phyloP scores from a whole-genome alignment of 176 grass and related monocot species.

The Phragmites australis region DNA sequence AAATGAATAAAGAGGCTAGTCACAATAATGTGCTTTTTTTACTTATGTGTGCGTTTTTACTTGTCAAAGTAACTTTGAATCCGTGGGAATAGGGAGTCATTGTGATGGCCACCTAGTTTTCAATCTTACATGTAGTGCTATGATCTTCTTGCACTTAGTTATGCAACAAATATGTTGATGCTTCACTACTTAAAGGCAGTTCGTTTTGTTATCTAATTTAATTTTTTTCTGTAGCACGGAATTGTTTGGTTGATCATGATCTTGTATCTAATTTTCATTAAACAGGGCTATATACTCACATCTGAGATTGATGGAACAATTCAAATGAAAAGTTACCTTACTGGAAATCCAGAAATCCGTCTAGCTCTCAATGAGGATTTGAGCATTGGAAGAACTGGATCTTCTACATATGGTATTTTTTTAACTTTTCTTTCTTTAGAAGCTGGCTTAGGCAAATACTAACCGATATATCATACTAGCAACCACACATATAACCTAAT shows the following conservation, averaged over 20 bases:
- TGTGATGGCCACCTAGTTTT: not conserved
- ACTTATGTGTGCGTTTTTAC: too few relatives aligned
- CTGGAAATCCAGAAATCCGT: slow-evolving; percentile 97
- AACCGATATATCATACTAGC: not conserved
- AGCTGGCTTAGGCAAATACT: not conserved
- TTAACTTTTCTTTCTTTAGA: slow-evolving; percentile 27
- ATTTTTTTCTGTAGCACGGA: slow-evolving; percentile 13
- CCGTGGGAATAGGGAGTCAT: not conserved
- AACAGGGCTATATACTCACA: slow-evolving; percentile 96
- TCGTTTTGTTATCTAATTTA: slow-evolving; percentile 9
- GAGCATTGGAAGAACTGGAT: slow-evolving; percentile 75
- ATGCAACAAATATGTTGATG: not conserved
- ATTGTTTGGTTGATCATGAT: not conserved
- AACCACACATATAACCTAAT: slow-evolving; percentile 13
- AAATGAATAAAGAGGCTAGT: not conserved
- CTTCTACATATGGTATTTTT: slow-evolving; percentile 63
- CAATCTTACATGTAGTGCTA: not conserved
- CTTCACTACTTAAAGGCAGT: not conserved
- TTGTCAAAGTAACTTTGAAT: not conserved
- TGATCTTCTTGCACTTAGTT: slow-evolving; percentile 9
- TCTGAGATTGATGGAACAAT: slow-evolving; percentile 99
- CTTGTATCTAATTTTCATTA: slow-evolving; percentile 29
- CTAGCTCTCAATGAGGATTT: slow-evolving; percentile 98
- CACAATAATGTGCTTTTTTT: not conserved
- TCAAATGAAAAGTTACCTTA: slow-evolving; percentile 99